phyloP scores from a whole-genome alignment of 2,329 filamentous ascomycete genomes.

The Fusarium odoratissimum region DNA sequence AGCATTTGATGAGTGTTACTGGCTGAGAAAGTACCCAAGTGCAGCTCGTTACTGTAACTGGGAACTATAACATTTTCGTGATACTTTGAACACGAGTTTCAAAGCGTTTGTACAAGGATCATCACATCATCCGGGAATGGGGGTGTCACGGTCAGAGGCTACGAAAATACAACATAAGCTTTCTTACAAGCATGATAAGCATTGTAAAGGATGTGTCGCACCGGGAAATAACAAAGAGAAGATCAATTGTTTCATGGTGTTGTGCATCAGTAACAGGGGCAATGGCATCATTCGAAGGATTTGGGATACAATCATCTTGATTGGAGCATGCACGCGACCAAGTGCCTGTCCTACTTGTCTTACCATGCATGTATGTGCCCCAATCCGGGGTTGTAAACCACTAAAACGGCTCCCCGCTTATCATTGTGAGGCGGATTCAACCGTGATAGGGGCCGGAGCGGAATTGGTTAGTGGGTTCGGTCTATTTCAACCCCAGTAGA shows the following conservation, averaged over 20 bases:
- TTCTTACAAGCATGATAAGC: not conserved
- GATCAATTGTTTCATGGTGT: not conserved
- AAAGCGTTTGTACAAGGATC: not conserved
- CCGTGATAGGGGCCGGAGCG: not conserved
- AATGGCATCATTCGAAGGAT: not conserved
- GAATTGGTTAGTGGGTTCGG: not conserved
- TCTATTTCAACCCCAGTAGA: no score
- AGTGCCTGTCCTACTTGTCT: not conserved
- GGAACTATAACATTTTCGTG: no score
- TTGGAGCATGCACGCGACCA: not conserved
- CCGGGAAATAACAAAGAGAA: no score
- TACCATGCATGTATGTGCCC: not conserved
- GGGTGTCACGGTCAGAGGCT: no score
- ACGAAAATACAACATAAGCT: not conserved
- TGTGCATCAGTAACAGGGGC: not conserved
- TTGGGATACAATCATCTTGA: fast-evolving
- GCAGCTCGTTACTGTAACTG: not conserved
- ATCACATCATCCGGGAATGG: not conserved
- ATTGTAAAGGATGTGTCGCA: no score
- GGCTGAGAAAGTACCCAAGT: not conserved
- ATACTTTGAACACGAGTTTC: not conserved
- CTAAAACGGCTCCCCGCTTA: not conserved
- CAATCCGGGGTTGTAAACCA: not conserved
- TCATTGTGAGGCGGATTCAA: not conserved
- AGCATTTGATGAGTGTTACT: not conserved